phyloP scores from a whole-genome alignment of 169 alveolate species.

The Theileria sp. region DNA sequence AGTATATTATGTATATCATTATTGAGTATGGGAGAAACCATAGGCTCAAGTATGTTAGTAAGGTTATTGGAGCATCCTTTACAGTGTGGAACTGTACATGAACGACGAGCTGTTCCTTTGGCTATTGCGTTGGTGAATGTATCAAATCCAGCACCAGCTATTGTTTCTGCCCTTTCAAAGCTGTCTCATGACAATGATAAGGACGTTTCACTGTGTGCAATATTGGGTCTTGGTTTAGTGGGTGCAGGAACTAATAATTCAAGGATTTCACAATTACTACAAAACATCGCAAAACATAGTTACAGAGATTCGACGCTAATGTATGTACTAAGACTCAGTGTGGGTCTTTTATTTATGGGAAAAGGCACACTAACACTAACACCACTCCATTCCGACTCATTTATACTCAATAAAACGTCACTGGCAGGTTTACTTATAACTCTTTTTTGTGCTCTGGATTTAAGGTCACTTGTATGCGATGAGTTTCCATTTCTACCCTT shows the following conservation, averaged over 20 bases:
- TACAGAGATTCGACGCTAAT: slow-evolving; percentile 91
- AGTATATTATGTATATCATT: slow-evolving; percentile 92
- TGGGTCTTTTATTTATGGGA: slow-evolving; percentile 92
- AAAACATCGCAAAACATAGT: slow-evolving; percentile 93
- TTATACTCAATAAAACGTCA: slow-evolving; percentile 89
- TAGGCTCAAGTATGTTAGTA: slow-evolving; percentile 89
- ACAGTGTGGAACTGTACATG: slow-evolving; percentile 69
- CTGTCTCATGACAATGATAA: slow-evolving; percentile 96
- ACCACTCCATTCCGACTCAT: slow-evolving; percentile 95
- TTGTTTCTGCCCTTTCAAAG: slow-evolving; percentile 84
- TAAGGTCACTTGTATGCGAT: slow-evolving; percentile 83
- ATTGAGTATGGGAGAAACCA: slow-evolving; percentile 93
- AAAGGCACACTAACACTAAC: slow-evolving; percentile 94
- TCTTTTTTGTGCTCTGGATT: slow-evolving; percentile 87
- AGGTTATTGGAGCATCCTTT: slow-evolving; percentile 78
- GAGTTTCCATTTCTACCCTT: slow-evolving; percentile 89
- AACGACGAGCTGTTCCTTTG: slow-evolving; percentile 96
- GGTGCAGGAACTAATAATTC: slow-evolving; percentile 95
- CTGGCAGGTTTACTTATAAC: slow-evolving; percentile 91
- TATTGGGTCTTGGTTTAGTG: slow-evolving; percentile 93
- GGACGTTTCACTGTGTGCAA: slow-evolving; percentile 92
- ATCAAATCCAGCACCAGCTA: slow-evolving; percentile 92
- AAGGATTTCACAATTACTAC: slow-evolving; percentile 92
- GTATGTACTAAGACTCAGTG: slow-evolving; percentile 93
- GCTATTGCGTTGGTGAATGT: slow-evolving; percentile 94